These are phyloP conservation scores for Teunomyces kruisii DNA, from an alignment of 805 yeast species.

Conservation along the genomic window DNA sequence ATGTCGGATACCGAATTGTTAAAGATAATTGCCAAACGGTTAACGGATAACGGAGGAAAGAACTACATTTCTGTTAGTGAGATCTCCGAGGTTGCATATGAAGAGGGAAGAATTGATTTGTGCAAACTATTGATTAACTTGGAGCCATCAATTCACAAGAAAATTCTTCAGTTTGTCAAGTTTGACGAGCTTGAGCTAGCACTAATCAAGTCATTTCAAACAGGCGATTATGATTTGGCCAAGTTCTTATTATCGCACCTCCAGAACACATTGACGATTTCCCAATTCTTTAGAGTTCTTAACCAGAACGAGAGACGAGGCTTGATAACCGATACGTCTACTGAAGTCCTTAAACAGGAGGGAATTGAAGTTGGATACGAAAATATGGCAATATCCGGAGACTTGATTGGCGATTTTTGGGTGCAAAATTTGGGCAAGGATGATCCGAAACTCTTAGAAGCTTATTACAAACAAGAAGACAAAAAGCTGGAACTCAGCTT, in stretches of 20 bases:
- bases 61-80: conserved; percentile 51
- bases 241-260: conserved; percentile 56
- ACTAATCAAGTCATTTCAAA: conserved; percentile 60
- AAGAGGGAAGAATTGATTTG: conserved; percentile 75
- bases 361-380: conserved; percentile 14
- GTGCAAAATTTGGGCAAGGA: conserved; percentile 26
- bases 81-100: conserved; percentile 64
- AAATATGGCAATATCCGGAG: conserved; percentile 34
- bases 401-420: conserved; percentile 40
- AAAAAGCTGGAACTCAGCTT: conserved; percentile 20
- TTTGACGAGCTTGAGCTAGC: conserved; percentile 76
- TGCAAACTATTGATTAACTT: conserved; percentile 65
- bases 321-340: conserved; percentile 30
- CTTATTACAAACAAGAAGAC: conserved; percentile 33
- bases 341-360: conserved; percentile 16
- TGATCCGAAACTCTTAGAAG: conserved; percentile 22
- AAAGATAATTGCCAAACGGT: conserved; percentile 45
- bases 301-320: conserved; percentile 43
- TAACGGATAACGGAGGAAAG: conserved; percentile 34
- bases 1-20: conserved; percentile 61
- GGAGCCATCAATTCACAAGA: conserved; percentile 64
- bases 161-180: conserved; percentile 57
- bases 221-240: conserved; percentile 60
- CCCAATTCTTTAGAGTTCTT: conserved; percentile 69
- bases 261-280: conserved; percentile 52